phyloP scores from a whole-genome alignment of 1,284 basidiomycete species.

The Leccinum olivaceoglutinosum region DNA sequence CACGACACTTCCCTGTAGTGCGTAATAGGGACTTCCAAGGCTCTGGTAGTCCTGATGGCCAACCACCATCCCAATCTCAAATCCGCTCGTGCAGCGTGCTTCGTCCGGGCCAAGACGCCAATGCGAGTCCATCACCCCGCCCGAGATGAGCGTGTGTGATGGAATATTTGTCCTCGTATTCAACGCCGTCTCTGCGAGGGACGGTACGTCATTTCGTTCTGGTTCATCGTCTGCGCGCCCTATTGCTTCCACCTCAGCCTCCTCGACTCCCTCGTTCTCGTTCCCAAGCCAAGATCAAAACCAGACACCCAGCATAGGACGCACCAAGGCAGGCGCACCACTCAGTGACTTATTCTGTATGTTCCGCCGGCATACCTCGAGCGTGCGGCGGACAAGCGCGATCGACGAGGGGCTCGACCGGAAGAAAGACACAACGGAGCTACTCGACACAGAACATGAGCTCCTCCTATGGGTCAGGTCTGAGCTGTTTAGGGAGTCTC shows the following conservation, averaged over 20 bases:
- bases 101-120: no score
- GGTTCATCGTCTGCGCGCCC: background rate
- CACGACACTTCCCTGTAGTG: no score
- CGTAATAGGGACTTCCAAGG: no score
- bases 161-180: no score
- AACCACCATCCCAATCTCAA: no score
- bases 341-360: conserved; percentile 30
- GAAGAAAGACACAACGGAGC: conserved; percentile 71
- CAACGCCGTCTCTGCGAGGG: no score
- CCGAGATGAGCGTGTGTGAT: no score
- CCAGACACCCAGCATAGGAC: conserved; percentile 17
- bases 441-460: conserved; percentile 65
- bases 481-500: conserved; percentile 62
- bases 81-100: no score
- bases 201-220: no score
- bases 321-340: conserved; percentile 7
- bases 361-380: conserved; percentile 45
- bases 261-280: background rate
- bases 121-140: no score
- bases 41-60: no score
- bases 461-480: conserved; percentile 72
- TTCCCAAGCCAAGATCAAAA: background rate
- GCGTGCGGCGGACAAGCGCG: conserved; percentile 45
- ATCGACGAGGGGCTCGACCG: conserved; percentile 61
- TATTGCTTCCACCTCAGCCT: background rate